A percentile compares a stretch with the other conserved stretches of the same genome.
Evolutionary conservation across 2,329 filamentous ascomycete species (phyloP).

Genomic region (Fusarium continuum): DNA sequence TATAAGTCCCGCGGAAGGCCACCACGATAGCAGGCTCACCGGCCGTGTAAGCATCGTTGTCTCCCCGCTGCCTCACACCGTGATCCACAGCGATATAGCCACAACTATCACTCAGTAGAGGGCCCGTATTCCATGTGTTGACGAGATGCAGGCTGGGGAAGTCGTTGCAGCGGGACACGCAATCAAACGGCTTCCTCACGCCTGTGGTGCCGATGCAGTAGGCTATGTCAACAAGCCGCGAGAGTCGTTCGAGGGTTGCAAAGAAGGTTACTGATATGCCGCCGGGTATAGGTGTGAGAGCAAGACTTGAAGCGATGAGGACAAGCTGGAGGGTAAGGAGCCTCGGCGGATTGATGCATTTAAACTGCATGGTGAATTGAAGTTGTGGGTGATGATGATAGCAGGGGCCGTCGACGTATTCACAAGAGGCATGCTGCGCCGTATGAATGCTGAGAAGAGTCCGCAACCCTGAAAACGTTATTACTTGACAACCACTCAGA

Average conservation of each 20-base stretch:
- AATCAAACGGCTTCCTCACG: slow-evolving; percentile 83
- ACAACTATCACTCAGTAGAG: slow-evolving; percentile 87
- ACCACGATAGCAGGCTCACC: slow-evolving; percentile 71
- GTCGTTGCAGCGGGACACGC: slow-evolving; percentile 83
- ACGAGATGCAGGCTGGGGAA: slow-evolving; percentile 83
- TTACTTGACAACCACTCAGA: slow-evolving; percentile 3
- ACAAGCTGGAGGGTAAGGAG: slow-evolving; percentile 33
- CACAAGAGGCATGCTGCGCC: neutral
- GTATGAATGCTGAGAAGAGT: neutral
- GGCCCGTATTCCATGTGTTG: slow-evolving; percentile 89
- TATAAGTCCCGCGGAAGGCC: slow-evolving; percentile 94
- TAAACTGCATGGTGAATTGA: slow-evolving; percentile 21
- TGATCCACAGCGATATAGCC: slow-evolving; percentile 94
- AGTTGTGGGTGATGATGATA: neutral
- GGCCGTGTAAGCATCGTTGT: slow-evolving; percentile 7
- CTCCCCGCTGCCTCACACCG: slow-evolving; percentile 35
- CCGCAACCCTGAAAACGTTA: neutral
- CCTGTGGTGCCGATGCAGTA: slow-evolving; percentile 92
- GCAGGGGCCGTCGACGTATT: neutral
- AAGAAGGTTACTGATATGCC: slow-evolving; percentile 65
- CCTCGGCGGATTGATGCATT: neutral
- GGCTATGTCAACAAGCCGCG: slow-evolving; percentile 91
- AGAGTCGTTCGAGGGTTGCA: slow-evolving; percentile 82
- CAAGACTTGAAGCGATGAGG: slow-evolving; percentile 20
- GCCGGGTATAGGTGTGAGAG: slow-evolving; percentile 57